Conservation (phyloP, 2,329 filamentous ascomycete species). For the Catunica adiposa region DNA sequence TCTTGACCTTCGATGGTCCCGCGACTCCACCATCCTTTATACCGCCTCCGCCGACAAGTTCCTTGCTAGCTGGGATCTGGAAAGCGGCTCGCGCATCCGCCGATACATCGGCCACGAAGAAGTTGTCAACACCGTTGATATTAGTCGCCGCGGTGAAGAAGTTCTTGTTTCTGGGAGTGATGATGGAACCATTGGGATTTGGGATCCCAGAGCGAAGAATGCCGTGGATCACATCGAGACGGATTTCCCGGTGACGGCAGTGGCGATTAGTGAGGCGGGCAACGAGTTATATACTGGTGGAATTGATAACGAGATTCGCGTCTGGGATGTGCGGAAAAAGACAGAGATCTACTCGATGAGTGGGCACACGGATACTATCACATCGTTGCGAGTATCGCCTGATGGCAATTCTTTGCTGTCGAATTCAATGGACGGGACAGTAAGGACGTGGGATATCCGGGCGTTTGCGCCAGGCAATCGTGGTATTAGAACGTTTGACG, state of each 20-base stretch:
- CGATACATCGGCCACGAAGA: constrained; percentile 88
- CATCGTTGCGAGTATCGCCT: constrained; percentile 77
- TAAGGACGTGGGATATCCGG: constrained; percentile 87
- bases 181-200: constrained; percentile 84
- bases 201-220: constrained; percentile 85
- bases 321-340: constrained; percentile 93
- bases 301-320: constrained; percentile 93
- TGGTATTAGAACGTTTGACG: constrained; percentile 75
- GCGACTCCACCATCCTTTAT: constrained; percentile 79
- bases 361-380: constrained; percentile 84
- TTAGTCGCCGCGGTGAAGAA: constrained; percentile 80
- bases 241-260: constrained; percentile 78
- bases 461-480: constrained; percentile 84
- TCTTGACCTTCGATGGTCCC: constrained; percentile 88
- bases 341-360: constrained; percentile 71
- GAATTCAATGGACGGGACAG: constrained; percentile 86
- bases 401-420: constrained; percentile 83
- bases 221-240: constrained; percentile 79
- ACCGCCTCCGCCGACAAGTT: constrained; percentile 89
- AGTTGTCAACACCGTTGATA: constrained; percentile 81
- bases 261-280: constrained; percentile 82
- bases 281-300: constrained; percentile 90
- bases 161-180: constrained; percentile 81
- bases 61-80: constrained; percentile 86
- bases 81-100: constrained; percentile 80